phyloP scores from a whole-genome alignment of 805 yeast genomes.

The Candida insectorum region DNA sequence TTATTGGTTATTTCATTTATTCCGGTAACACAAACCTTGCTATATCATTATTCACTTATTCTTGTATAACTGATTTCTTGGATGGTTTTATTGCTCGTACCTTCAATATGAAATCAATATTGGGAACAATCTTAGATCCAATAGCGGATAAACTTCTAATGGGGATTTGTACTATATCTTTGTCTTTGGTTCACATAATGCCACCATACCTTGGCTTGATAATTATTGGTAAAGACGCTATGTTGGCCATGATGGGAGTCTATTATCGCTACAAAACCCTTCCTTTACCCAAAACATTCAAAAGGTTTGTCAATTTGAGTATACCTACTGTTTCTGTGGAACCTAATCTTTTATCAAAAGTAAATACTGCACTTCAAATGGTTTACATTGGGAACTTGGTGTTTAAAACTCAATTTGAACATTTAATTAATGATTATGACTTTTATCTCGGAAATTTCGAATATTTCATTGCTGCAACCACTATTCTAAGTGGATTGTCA shows the following conservation, averaged over 20 bases:
- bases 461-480: conserved; percentile 45
- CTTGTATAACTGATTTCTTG: conserved; percentile 85
- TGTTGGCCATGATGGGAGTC: conserved; percentile 69
- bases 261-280: conserved; percentile 69
- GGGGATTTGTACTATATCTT: conserved; percentile 78
- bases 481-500: conserved; percentile 73
- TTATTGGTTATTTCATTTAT: conserved; percentile 75
- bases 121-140: conserved; percentile 93
- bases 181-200: conserved; percentile 64
- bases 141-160: conserved; percentile 90
- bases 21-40: conserved; percentile 64
- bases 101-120: conserved; percentile 70
- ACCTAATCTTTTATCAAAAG: conserved; percentile 82
- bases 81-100: conserved; percentile 91
- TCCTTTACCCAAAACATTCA: conserved; percentile 71
- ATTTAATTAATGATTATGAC: conserved; percentile 8
- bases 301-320: conserved; percentile 73
- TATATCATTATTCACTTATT: conserved; percentile 69
- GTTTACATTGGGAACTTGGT: conserved; percentile 62
- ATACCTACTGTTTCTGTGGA: conserved; percentile 81
- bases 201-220: conserved; percentile 63
- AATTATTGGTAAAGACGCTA: conserved; percentile 80
- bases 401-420: conserved; percentile 23
- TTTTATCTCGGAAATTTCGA: conserved; percentile 23
- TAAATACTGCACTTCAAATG: conserved; percentile 93